phyloP scores from a whole-genome alignment of 2,329 filamentous ascomycete species.

The Tolypocladium guangdongense region DNA sequence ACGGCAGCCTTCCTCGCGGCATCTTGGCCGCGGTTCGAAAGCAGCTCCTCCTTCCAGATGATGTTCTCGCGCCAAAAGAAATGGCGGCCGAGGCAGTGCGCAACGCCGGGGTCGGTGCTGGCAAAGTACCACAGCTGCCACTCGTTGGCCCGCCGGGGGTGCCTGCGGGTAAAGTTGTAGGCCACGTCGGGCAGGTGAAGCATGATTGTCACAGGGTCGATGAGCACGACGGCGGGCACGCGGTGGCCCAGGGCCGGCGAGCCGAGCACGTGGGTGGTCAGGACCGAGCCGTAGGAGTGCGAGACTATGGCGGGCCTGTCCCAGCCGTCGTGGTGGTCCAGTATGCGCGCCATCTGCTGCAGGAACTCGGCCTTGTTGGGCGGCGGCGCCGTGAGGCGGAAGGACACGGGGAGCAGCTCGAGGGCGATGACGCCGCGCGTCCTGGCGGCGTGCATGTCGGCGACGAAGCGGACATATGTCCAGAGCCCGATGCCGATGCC shows the following conservation, averaged over 20 bases:
- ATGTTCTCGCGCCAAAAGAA: constrained; percentile 67
- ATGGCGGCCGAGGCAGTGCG: constrained; percentile 50
- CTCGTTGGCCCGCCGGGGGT: constrained; percentile 49
- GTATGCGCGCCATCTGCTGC: constrained; percentile 41
- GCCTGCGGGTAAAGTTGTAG: constrained; percentile 55
- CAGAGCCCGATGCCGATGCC: constrained; percentile 60
- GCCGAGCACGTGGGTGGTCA: constrained; percentile 51
- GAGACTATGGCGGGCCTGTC: constrained; percentile 47
- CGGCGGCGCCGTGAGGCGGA: constrained; percentile 45
- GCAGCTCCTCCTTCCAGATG: constrained; percentile 56
- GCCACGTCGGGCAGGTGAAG: constrained; percentile 60
- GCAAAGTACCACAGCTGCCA: constrained; percentile 63
- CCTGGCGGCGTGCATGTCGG: constrained; percentile 31
- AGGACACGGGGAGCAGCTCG: constrained; percentile 56
- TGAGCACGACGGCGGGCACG: constrained; percentile 35
- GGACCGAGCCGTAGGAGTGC: constrained; percentile 54
- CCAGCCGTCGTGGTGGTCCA: constrained; percentile 49
- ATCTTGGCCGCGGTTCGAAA: constrained; percentile 10
- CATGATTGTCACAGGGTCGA: constrained; percentile 55
- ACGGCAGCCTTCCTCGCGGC: constrained; percentile 37
- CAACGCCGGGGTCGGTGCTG: constrained; percentile 54
- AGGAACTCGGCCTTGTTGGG: constrained; percentile 42
- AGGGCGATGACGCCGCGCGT: constrained; percentile 44
- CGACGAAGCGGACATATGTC: constrained; percentile 48
- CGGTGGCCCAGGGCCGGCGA: constrained; percentile 35